Conservation (phyloP, 371 early-diverging fungal species). For the Rhizopus microsporus region DNA sequence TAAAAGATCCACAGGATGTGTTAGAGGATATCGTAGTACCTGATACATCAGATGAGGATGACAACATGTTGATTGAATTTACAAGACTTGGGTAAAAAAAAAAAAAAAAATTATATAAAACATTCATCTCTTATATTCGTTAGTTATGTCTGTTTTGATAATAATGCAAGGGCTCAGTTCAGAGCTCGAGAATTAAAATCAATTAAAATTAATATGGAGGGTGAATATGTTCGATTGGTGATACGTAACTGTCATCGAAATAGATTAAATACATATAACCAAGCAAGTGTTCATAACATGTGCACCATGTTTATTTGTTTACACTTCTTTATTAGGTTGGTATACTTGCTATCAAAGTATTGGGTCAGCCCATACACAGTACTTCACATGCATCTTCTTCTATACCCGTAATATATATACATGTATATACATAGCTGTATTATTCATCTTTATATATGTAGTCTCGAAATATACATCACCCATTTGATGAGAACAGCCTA, state of each 20-base stretch:
- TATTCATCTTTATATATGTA: constrained; percentile 5
- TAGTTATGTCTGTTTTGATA: constrained; percentile 50
- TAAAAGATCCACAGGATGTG: constrained; percentile 32
- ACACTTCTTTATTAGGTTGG: constrained; percentile 48
- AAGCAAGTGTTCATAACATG: constrained; percentile 44
- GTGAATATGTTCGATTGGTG: constrained; percentile 71
- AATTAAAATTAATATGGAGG: constrained; percentile 71
- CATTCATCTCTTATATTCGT: neutral
- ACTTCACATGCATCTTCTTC: constrained; percentile 3
- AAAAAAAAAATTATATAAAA: neutral
- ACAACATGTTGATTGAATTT: constrained; percentile 43
- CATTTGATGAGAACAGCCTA: constrained; percentile 40
- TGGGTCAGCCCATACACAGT: constrained; percentile 43
- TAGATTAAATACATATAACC: constrained; percentile 73
- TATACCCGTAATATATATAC: constrained; percentile 7
- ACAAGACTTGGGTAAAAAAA: constrained; percentile 34
- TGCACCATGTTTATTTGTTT: neutral
- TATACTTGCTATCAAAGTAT: constrained; percentile 57
- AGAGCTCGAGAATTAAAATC: constrained; percentile 73
- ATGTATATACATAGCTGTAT: neutral
- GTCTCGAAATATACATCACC: constrained; percentile 30
- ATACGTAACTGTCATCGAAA: constrained; percentile 74
- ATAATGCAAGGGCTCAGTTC: constrained; percentile 46
- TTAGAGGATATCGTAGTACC: constrained; percentile 20
- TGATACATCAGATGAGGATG: constrained; percentile 23